Evolutionary conservation across 768 basidiomycete species (phyloP).

Genomic region (Tylopilus sp.): DNA sequence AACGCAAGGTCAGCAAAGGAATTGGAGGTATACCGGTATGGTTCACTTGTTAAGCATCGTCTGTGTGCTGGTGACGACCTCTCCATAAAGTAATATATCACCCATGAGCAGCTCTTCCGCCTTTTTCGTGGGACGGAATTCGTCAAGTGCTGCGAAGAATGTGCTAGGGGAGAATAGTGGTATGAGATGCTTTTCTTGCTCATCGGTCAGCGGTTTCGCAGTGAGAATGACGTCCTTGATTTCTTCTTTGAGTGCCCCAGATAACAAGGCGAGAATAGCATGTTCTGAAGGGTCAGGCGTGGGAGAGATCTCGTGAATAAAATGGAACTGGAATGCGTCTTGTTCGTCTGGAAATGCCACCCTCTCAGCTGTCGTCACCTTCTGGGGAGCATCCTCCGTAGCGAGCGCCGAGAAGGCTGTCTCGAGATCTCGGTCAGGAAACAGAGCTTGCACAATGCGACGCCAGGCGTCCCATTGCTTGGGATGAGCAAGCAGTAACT

Average conservation of each 20-base stretch:
- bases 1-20: background rate
- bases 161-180: slow-evolving; percentile 68
- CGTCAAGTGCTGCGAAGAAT: slow-evolving; percentile 56
- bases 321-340: slow-evolving; percentile 67
- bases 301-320: slow-evolving; percentile 28
- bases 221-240: slow-evolving; percentile 56
- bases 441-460: slow-evolving; percentile 15
- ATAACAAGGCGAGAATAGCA: slow-evolving; percentile 17
- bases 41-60: slow-evolving; percentile 91
- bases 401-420: slow-evolving; percentile 50
- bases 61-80: slow-evolving; percentile 91
- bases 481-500: slow-evolving; percentile 28
- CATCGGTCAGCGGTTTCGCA: slow-evolving; percentile 43
- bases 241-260: slow-evolving; percentile 35
- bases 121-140: slow-evolving; percentile 22
- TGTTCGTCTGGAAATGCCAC: slow-evolving; percentile 56
- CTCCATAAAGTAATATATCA: slow-evolving; percentile 79
- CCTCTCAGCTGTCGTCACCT: slow-evolving; percentile 10
- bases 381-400: slow-evolving; percentile 41
- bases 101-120: slow-evolving; percentile 54
- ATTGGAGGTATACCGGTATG: background rate
- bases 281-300: slow-evolving; percentile 19
- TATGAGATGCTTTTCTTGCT: slow-evolving; percentile 40
- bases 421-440: slow-evolving; percentile 18
- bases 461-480: slow-evolving; percentile 17